Percentiles rank a stretch among this genome's conserved stretches.
Conservation (phyloP, 2,329 filamentous ascomycete genomes). For the Pestalotiopsis sp. region DNA sequence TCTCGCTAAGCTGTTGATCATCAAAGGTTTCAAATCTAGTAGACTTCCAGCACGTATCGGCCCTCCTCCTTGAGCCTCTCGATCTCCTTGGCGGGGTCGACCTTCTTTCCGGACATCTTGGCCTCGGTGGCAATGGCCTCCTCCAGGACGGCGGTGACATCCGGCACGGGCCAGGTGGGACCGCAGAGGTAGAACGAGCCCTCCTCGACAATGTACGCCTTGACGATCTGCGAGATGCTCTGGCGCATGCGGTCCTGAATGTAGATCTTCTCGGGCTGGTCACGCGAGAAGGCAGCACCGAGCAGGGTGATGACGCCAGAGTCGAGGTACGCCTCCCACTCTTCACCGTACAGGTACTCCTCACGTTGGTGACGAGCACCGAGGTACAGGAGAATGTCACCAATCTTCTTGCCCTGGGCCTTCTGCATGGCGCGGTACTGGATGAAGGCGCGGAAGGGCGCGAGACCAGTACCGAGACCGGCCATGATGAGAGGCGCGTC, state of each 20-base stretch:
- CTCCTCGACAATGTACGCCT: conserved; percentile 85
- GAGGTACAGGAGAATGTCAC: conserved; percentile 92
- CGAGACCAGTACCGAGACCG: conserved; percentile 94
- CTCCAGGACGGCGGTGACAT: conserved; percentile 91
- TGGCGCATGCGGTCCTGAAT: conserved; percentile 98
- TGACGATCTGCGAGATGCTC: conserved; percentile 77
- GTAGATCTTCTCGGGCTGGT: conserved; percentile 98
- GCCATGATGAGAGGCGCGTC: conserved; percentile 98
- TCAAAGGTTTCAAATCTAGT: conserved; percentile 54
- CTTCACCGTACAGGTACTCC: conserved; percentile 98
- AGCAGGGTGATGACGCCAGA: conserved; percentile 94
- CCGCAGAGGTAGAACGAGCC: conserved; percentile 97
- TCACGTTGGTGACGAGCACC: conserved; percentile 96
- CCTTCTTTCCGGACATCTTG: conserved; percentile 72
- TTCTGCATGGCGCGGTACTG: conserved; percentile 98
- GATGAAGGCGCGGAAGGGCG: conserved; percentile 98
- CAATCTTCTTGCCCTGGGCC: conserved; percentile 94
- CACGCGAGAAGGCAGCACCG: conserved; percentile 91
- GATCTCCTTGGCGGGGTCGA: conserved; percentile 87
- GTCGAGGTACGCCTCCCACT: conserved; percentile 98
- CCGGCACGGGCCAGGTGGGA: conserved; percentile 96
- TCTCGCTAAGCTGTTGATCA: conserved; percentile 6
- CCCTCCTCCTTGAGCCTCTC: conserved; percentile 95
- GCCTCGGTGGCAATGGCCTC: conserved; percentile 85
- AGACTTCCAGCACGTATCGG: conserved; percentile 95